Evolutionary conservation across 2,329 filamentous ascomycete species (phyloP).

Genomic region (Ceratocystis variospora): DNA sequence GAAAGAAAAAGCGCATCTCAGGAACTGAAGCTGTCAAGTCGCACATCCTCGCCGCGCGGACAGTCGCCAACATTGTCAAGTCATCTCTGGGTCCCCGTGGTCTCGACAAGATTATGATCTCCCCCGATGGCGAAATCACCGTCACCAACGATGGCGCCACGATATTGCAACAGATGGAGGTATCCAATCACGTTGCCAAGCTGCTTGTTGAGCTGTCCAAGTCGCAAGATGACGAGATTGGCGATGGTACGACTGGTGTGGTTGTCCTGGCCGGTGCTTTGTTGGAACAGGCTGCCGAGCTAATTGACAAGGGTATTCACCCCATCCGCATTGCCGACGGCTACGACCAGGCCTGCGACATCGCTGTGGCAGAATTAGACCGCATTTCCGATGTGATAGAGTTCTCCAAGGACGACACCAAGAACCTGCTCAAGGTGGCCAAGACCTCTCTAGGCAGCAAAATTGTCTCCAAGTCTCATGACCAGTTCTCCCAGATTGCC

Average conservation of each 20-base stretch:
- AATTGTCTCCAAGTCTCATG: constrained; percentile 97
- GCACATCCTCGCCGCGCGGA: constrained; percentile 92
- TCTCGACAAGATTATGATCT: constrained; percentile 98
- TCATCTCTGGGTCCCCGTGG: constrained; percentile 90
- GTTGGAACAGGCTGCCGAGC: constrained; percentile 87
- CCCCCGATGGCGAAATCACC: constrained; percentile 95
- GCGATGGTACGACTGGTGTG: constrained; percentile 93
- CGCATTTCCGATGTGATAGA: constrained; percentile 82
- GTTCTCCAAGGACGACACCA: constrained; percentile 65
- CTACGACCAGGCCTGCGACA: constrained; percentile 94
- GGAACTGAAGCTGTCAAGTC: constrained; percentile 96
- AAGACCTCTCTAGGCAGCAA: constrained; percentile 95
- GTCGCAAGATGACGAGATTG: constrained; percentile 97
- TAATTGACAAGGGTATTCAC: constrained; percentile 99
- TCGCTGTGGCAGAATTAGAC: constrained; percentile 84
- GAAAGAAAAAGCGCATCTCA: constrained; percentile 92
- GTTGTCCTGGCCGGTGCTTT: constrained; percentile 91
- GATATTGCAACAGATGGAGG: constrained; percentile 96
- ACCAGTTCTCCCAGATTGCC: constrained; percentile 94
- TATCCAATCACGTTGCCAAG: constrained; percentile 96
- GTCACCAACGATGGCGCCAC: constrained; percentile 98
- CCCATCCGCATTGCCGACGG: constrained; percentile 97
- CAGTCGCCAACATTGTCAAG: constrained; percentile 94
- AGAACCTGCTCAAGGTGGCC: constrained; percentile 85
- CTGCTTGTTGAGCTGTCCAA: constrained; percentile 92